These are phyloP conservation scores for Pichia cephalocereana DNA, from an alignment of 805 yeast genomes.

Conservation along the genomic window DNA sequence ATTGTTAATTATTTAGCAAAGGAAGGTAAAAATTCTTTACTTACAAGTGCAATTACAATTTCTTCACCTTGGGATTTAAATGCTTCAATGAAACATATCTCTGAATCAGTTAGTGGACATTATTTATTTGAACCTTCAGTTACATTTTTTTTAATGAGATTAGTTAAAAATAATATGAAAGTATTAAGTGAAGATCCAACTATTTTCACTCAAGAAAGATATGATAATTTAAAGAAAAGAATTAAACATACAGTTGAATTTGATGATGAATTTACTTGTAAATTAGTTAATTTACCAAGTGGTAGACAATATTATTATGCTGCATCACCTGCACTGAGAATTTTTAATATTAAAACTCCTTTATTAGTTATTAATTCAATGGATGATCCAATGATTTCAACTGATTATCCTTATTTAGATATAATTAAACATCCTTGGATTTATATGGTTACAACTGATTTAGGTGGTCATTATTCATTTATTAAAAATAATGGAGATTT, in stretches of 20 bases:
- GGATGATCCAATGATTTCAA: slow-evolving; percentile 62
- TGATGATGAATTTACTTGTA: slow-evolving; percentile 54
- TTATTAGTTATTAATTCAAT: slow-evolving; percentile 46
- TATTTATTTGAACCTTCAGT: slow-evolving; percentile 34
- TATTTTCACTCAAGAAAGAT: slow-evolving; percentile 17
- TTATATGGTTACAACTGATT: slow-evolving; percentile 44
- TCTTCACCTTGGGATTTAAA: slow-evolving; percentile 70
- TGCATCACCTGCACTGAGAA: slow-evolving; percentile 51
- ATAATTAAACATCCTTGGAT: slow-evolving; percentile 48
- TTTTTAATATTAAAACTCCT: slow-evolving; percentile 52
- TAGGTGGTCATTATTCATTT: slow-evolving; percentile 67
- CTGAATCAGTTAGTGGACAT: slow-evolving; percentile 29
- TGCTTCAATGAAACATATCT: slow-evolving; percentile 40
- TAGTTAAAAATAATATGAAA: slow-evolving; percentile 35
- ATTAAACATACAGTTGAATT: slow-evolving; percentile 42
- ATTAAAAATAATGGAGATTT: slow-evolving; percentile 34
- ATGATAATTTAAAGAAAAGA: slow-evolving; percentile 26
- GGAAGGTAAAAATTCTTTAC: slow-evolving; percentile 42
- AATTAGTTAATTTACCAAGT: slow-evolving; percentile 51
- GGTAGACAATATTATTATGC: slow-evolving; percentile 57
- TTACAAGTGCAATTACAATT: slow-evolving; percentile 50
- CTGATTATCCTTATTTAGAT: slow-evolving; percentile 43
- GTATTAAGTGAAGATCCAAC: slow-evolving; percentile 26
- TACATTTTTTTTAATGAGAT: slow-evolving; percentile 31
- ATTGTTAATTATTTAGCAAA: slow-evolving; percentile 63